Percentiles rank a stretch among this genome's conserved stretches.
These are phyloP conservation scores for Amaranthus tricolor DNA, from an alignment of 179 eudicot species.

Conservation along the genomic window DNA sequence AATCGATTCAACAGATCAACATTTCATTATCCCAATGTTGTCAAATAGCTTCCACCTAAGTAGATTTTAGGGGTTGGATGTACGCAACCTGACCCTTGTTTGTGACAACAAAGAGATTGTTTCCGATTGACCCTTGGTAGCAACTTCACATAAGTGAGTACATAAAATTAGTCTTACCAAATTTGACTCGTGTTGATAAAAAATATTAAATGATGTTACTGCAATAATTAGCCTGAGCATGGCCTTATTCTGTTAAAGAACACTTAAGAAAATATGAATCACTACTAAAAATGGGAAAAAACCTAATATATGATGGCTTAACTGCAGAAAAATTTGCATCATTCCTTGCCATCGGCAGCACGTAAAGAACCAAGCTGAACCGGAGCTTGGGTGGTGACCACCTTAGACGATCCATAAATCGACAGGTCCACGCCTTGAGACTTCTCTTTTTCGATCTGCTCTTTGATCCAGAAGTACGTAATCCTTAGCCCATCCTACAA, in stretches of 20 bases:
- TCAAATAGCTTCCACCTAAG: too few species aligned
- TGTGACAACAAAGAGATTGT: too few species aligned
- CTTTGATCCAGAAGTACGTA: conserved; percentile 95
- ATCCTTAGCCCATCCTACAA: conserved; percentile 89
- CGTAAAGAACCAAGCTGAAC: conserved; percentile 92
- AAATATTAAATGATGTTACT: neutral
- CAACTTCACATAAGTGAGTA: too few species aligned
- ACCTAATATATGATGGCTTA: neutral
- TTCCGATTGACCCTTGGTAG: too few species aligned
- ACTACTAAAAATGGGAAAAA: neutral
- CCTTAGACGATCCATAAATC: conserved; percentile 84
- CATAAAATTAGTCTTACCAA: too few species aligned
- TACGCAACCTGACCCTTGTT: too few species aligned
- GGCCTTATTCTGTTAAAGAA: neutral
- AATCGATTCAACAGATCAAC: too few species aligned
- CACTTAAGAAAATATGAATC: too few species aligned
- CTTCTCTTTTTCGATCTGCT: conserved; percentile 90
- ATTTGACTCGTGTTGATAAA: too few species aligned
- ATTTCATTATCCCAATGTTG: too few species aligned
- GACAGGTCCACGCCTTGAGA: conserved; percentile 58
- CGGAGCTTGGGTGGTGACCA: conserved; percentile 94
- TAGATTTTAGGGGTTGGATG: too few species aligned
- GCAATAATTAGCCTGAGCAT: neutral
- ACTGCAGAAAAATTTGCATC: conserved; percentile 17
- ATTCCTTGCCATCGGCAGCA: conserved; percentile 96